Evolutionary conservation across 805 yeast species (phyloP).

Genomic region (Suhomyces tanzawaensis): DNA sequence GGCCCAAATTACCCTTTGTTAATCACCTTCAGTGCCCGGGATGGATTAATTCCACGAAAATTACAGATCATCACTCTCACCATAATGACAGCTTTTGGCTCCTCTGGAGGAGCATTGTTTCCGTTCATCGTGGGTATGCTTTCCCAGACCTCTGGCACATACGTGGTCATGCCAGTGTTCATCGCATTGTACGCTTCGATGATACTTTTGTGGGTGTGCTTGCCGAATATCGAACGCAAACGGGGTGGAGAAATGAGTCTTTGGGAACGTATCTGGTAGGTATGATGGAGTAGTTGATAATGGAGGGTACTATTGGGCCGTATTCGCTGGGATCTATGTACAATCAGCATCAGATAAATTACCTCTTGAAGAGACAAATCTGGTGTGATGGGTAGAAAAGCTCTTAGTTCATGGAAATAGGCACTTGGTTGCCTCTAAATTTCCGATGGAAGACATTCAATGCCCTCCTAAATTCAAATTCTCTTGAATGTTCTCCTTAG

Average conservation of each 20-base stretch:
- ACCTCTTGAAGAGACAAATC: too few relatives aligned
- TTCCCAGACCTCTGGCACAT: constrained; percentile 46
- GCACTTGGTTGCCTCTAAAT: too few relatives aligned
- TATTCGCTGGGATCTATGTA: too few relatives aligned
- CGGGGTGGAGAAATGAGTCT: constrained; percentile 7
- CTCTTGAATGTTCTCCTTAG: too few relatives aligned
- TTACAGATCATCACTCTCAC: constrained; percentile 51
- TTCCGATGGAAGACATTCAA: too few relatives aligned
- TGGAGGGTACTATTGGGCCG: too few relatives aligned
- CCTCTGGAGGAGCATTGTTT: constrained; percentile 56
- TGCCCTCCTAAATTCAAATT: too few relatives aligned
- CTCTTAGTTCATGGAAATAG: too few relatives aligned
- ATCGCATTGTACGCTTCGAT: constrained; percentile 35
- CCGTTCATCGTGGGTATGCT: constrained; percentile 54
- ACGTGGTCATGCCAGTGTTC: constrained; percentile 48
- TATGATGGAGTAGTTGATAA: too few relatives aligned
- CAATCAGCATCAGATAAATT: too few relatives aligned
- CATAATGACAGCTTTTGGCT: constrained; percentile 54
- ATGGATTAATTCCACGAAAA: constrained; percentile 44
- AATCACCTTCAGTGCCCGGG: constrained; percentile 41
- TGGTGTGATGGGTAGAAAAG: too few relatives aligned
- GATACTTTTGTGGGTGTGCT: constrained; percentile 36
- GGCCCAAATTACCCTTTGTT: constrained; percentile 67
- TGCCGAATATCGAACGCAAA: constrained; percentile 35
- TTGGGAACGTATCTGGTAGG: constrained; percentile 20